phyloP scores from a whole-genome alignment of 208 protist species.

The Trypanosoma boissoni region DNA sequence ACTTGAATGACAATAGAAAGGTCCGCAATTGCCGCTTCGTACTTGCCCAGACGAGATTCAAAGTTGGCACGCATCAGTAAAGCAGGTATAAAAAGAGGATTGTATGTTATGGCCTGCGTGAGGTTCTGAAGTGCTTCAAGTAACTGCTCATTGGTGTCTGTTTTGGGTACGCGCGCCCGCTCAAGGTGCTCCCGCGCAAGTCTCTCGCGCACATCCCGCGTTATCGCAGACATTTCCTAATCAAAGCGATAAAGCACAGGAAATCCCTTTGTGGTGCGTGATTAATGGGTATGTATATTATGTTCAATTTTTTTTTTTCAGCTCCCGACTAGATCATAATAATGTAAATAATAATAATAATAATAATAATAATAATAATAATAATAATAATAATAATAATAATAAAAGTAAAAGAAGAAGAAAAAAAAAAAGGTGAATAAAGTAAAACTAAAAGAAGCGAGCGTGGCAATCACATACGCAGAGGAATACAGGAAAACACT shows the following conservation, averaged over 20 bases:
- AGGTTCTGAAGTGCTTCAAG: conserved; percentile 37
- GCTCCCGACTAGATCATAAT: too few relatives aligned
- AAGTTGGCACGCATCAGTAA: conserved; percentile 53
- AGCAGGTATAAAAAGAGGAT: conserved; percentile 48
- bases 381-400: not conserved
- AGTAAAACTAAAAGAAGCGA: too few relatives aligned
- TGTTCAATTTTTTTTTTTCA: not conserved
- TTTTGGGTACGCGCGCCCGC: conserved; percentile 35
- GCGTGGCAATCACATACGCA: too few relatives aligned
- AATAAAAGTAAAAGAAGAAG: not conserved
- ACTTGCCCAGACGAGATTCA: conserved; percentile 26
- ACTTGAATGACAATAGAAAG: conserved; percentile 73
- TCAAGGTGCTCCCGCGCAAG: conserved; percentile 44
- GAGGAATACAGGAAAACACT: too few relatives aligned
- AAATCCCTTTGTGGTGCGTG: not conserved
- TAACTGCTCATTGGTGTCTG: conserved; percentile 35
- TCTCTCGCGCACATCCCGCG: conserved; percentile 20
- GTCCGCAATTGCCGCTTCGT: conserved; percentile 48
- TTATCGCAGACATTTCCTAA: not conserved
- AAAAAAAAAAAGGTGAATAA: not conserved
- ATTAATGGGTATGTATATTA: too few relatives aligned
- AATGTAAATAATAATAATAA: not conserved
- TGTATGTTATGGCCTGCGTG: conserved; percentile 35
- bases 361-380: conserved; percentile 7
- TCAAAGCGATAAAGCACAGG: not conserved